Conservation (phyloP, 176 grass and related monocot species). For the Poa pratensis region DNA sequence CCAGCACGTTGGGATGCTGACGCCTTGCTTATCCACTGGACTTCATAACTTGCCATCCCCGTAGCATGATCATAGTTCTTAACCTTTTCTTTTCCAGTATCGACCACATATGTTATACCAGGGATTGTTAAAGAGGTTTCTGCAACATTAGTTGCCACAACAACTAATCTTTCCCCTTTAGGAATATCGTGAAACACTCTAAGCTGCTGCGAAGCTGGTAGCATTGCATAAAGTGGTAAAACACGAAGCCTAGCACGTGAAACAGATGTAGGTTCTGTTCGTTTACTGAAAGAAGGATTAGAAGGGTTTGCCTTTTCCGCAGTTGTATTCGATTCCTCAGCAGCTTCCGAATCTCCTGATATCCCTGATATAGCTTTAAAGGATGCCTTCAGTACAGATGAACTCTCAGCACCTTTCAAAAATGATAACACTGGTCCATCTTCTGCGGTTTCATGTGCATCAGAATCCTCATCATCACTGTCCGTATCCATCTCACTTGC, state of each 20-base stretch:
- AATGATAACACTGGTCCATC: slow-evolving; percentile 66
- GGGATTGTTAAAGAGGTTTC: slow-evolving; percentile 97
- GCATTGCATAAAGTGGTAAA: slow-evolving; percentile 94
- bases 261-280: slow-evolving; percentile 19
- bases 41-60: slow-evolving; percentile 82
- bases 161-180: slow-evolving; percentile 82
- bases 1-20: slow-evolving; percentile 88
- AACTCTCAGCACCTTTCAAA: slow-evolving; percentile 57
- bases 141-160: slow-evolving; percentile 97
- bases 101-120: slow-evolving; percentile 93
- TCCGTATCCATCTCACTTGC: slow-evolving; percentile 66
- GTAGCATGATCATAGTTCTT: slow-evolving; percentile 84
- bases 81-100: slow-evolving; percentile 97
- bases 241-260: slow-evolving; percentile 53
- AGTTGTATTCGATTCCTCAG: slow-evolving; percentile 33
- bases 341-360: slow-evolving; percentile 29
- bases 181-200: slow-evolving; percentile 80
- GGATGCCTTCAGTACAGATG: slow-evolving; percentile 74
- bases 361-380: slow-evolving; percentile 74
- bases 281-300: slow-evolving; percentile 32
- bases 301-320: slow-evolving; percentile 37
- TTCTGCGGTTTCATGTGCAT: slow-evolving; percentile 46
- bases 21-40: slow-evolving; percentile 98
- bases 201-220: slow-evolving; percentile 90
- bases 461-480: slow-evolving; percentile 61